Evolutionary conservation across 2,329 filamentous ascomycete genomes (phyloP).

Genomic region (Triangularia verruculosa): DNA sequence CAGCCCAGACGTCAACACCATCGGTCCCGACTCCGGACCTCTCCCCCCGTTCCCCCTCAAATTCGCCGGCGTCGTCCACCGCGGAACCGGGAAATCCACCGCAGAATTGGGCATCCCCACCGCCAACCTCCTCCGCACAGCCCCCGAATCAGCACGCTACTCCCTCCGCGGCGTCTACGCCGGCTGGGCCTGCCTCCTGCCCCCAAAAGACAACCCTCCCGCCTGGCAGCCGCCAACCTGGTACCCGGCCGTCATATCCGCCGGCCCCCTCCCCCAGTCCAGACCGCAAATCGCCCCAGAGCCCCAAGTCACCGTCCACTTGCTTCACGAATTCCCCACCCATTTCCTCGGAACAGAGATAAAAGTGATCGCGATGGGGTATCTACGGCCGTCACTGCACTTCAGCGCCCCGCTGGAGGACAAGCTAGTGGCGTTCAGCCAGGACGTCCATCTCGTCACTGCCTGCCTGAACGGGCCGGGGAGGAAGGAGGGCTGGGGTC

Average conservation of each 20-base stretch:
- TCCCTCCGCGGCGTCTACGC: constrained; percentile 62
- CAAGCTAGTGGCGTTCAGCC: constrained; percentile 32
- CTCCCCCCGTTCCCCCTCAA: constrained; percentile 51
- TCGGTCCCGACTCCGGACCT: constrained; percentile 52
- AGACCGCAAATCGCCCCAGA: constrained; percentile 46
- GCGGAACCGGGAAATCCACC: constrained; percentile 41
- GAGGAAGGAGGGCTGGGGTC: constrained; percentile 40
- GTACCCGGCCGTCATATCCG: constrained; percentile 57
- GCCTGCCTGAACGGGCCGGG: constrained; percentile 44
- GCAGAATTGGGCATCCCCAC: constrained; percentile 48
- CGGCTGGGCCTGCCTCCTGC: constrained; percentile 51
- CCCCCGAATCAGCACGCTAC: constrained; percentile 48
- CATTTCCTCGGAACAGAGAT: constrained; percentile 45
- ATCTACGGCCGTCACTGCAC: constrained; percentile 43
- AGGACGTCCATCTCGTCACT: constrained; percentile 43
- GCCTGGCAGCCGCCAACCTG: constrained; percentile 40
- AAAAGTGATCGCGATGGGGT: constrained; percentile 59
- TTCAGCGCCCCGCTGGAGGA: constrained; percentile 25
- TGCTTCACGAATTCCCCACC: constrained; percentile 50
- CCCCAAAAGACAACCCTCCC: constrained; percentile 34
- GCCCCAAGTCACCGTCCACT: constrained; percentile 51
- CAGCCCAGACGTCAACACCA: not conserved
- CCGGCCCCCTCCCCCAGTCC: constrained; percentile 49
- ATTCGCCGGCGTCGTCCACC: constrained; percentile 48
- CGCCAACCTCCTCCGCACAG: constrained; percentile 50